Base-by-base conservation (phyloP, 805 yeast species). In the Candida jianshihensis region DNA sequence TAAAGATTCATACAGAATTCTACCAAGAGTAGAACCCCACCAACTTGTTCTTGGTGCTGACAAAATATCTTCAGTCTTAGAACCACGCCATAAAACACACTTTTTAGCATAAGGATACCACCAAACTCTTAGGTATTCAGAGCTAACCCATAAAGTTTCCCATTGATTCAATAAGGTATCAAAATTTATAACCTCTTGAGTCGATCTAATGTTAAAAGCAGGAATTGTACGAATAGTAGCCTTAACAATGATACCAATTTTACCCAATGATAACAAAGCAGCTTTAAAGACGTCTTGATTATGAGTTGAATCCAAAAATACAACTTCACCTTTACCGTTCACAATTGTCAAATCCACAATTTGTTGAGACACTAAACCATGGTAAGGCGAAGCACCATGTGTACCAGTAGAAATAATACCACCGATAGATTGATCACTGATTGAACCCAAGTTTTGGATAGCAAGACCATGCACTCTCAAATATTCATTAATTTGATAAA, bases 331-430 rank as follows among this genome's bases (percentile, higher is more conserved):
- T 38, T 68, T 62, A 32, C 92, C 85, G 46, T 82, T 77, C 39
- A 89, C 75, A 21, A 90, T 57, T 9, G 84, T 78, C 39, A 90
- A 58, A 44, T 78, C 75, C 3, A 90, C 97, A 43, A 85, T 71
- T 58, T 88, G 96, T 49, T 87, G 90, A 8, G 92, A 76, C 2
- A 90, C 83, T 26, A 89, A 66, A 1, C 97, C 97, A 52, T 92
- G 97, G 56, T 72, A 85, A 29, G 90, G 94, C 9, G 95, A 80
- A 1, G 97, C 83, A 7, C 98, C 98, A 54, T 90, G 98, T 1
- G 97, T 88, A 20, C 97, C 97, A 0, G 97, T 90, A 2, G 95
- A 82, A 31, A 92, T 87, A 46, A 89, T 78, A n/a, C 98, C 98
- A 4, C 95, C 97, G 19, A 88, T 68, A 13, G 95, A 83, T 57